These are phyloP conservation scores for Chlamydomonas sp. DNA, from an alignment of 139 green algal genomes.

Conservation along the genomic window DNA sequence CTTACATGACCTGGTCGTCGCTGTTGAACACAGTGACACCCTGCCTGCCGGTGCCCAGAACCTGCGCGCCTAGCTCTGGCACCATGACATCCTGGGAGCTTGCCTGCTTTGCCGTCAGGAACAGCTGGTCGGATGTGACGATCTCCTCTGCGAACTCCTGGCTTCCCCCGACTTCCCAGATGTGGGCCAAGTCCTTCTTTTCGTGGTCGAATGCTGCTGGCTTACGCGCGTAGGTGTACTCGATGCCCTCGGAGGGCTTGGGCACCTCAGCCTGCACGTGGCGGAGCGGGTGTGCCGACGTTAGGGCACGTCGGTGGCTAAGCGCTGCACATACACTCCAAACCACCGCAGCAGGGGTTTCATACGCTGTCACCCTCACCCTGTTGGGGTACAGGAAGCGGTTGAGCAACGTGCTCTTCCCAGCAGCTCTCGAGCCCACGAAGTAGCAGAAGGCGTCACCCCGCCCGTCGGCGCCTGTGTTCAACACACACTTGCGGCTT, in stretches of 20 bases:
- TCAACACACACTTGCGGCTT: not conserved
- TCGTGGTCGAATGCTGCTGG: slow-evolving; percentile 56
- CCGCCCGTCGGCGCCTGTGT: slow-evolving; percentile 40
- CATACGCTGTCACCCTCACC: slow-evolving; percentile 35
- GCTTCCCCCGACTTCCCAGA: slow-evolving; percentile 78
- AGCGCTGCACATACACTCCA: slow-evolving; percentile 7
- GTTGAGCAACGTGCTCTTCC: slow-evolving; percentile 79
- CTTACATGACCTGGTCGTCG: no score
- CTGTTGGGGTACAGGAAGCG: slow-evolving; percentile 71
- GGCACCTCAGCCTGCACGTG: slow-evolving; percentile 51
- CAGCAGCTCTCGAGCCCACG: slow-evolving; percentile 56
- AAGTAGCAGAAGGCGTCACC: slow-evolving; percentile 73
- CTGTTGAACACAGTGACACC: no score
- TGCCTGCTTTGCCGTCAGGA: slow-evolving; percentile 60
- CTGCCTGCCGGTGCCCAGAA: no score
- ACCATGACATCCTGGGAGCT: not conserved
- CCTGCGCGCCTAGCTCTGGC: no score
- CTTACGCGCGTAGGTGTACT: slow-evolving; percentile 77
- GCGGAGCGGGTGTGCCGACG: not conserved
- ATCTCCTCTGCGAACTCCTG: slow-evolving; percentile 69
- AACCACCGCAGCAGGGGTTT: not conserved
- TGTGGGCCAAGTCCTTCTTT: slow-evolving; percentile 77
- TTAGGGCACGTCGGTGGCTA: not conserved
- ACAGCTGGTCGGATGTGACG: slow-evolving; percentile 57
- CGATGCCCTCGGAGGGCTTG: slow-evolving; percentile 73